A percentile compares a stretch with the other conserved stretches of the same genome.
Conservation (phyloP, 768 basidiomycete species). For the Boletus edulis region DNA sequence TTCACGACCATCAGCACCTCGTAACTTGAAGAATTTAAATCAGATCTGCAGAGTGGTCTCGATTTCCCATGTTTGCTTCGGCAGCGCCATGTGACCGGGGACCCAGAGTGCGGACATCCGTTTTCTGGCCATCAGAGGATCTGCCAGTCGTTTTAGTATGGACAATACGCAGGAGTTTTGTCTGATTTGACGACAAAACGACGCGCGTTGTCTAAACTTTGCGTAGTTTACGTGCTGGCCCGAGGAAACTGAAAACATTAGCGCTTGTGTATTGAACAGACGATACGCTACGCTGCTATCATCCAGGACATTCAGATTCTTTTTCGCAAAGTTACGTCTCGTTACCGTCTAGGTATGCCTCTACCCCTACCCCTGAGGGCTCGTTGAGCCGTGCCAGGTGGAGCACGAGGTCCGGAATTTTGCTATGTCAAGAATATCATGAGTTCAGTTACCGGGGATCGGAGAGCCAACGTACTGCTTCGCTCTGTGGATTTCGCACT, state of each 20-base stretch:
- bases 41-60: too few species aligned
- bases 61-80: too few species aligned
- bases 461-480: conserved; percentile 58
- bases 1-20: too few species aligned
- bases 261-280: conserved; percentile 16
- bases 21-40: too few species aligned
- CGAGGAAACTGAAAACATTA: conserved; percentile 3
- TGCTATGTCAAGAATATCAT: conserved; percentile 42
- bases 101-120: too few species aligned
- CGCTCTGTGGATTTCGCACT: conserved; percentile 91
- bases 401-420: conserved; percentile 83
- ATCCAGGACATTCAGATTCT: conserved; percentile 2
- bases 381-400: conserved; percentile 86
- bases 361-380: conserved; percentile 86
- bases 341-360: conserved; percentile 70
- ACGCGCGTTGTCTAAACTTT: too few species aligned
- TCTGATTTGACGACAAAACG: too few species aligned
- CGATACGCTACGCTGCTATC: conserved; percentile 18
- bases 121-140: too few species aligned
- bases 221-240: neutral
- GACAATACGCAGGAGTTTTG: too few species aligned
- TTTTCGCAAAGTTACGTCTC: conserved; percentile 11
- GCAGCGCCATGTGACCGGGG: too few species aligned
- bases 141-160: too few species aligned
- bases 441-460: conserved; percentile 6